Evolutionary conservation across 78 protist species (phyloP), one percentile per base, ranked within the genome.

Genomic region (Pelomyxa schiedti): DNA sequence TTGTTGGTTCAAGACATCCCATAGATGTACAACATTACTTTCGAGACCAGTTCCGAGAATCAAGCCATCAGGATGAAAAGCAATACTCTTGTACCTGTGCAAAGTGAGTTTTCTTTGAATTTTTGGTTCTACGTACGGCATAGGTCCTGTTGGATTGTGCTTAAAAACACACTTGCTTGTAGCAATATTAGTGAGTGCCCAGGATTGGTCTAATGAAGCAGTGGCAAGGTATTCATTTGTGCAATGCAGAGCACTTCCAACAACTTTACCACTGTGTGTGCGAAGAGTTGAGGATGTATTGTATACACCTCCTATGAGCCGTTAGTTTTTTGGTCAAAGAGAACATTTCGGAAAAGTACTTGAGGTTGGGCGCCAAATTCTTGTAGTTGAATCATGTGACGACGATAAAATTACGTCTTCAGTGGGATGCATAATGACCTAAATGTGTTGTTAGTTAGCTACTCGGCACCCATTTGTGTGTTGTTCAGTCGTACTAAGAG

Each of bases 41-140:
- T 0, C 69, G 4, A 75, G 9, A 30, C 88, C 97, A n/a, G 86
- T 32, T n/a, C 84, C 97, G 1, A 90, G 36, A 36, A 96, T 39
- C 30, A 84, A 39, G 7, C 99, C 99, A 70, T 96, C 99, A 8
- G 99, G 99, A 66, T 94, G 98, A 66, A 88, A 75, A 6, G 4
- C 42, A 7, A 39, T 69, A 42, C 63, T 7, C 1, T 38, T 22
- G 78, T 68, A 72, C n/a, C n/a, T n/a, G n/a, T n/a, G n/a, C n/a
- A n/a, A n/a, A n/a, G n/a, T 8, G 52, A n/a, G n/a, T n/a, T n/a
- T n/a, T n/a, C n/a, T n/a, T n/a, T n/a, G n/a, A n/a, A n/a, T n/a
- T n/a, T n/a, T n/a, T n/a, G n/a, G n/a, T 71, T 66, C 43, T 8
- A n/a, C 35, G 69, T 16, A 37, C 38, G 37, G n/a, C n/a, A n/a